Evolutionary conservation across 257 asterid genomes (phyloP), one percentile per base, ranked within the genome.

Genomic region (Cynanchum wilfordii): DNA sequence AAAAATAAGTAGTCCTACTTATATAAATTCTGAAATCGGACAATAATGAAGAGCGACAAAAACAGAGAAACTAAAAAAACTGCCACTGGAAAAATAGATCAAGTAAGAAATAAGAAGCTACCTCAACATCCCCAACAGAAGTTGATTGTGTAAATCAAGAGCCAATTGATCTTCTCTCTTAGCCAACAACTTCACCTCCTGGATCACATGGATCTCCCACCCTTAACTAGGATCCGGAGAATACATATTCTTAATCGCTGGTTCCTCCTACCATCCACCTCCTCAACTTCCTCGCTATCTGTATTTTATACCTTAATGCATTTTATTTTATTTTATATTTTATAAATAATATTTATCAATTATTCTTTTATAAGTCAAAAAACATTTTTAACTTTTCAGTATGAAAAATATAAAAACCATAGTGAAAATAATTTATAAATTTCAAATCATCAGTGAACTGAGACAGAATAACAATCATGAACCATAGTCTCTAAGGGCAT

Each of bases 61-160:
- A 67, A 47, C 24, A 7, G 7, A 16, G 22, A n/a, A 75, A 71
- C 44, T 66, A 22, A 10, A 24, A 49, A 24, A 13, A 44, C 10
- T 5, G 15, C 25, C 1, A 25, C 30, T 58, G 6, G 68, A 22
- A 56, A 50, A 17, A 7, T 13, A 72, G 15, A 20, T 66, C 72
- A 57, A 70, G 1, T 24, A 51, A 70, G 12, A 57, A n/a, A 76
- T 25, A 45, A 63, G 47, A 70, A 72, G 56, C 29, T 86, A 93
- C 98, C 97, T 84, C 69, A 82, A 96, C 97, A 91, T 89, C 4
- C 92, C 99, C 20, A n/a, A n/a, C n/a, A n/a, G n/a, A n/a, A n/a
- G n/a, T n/a, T n/a, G n/a, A n/a, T n/a, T n/a, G n/a, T n/a, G n/a
- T n/a, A n/a, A n/a, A 79, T 94, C 98, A 77, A 91, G 81, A 16